Evolutionary conservation across 2,329 filamentous ascomycete species (phyloP).

Genomic region (Thyridium curvatum): DNA sequence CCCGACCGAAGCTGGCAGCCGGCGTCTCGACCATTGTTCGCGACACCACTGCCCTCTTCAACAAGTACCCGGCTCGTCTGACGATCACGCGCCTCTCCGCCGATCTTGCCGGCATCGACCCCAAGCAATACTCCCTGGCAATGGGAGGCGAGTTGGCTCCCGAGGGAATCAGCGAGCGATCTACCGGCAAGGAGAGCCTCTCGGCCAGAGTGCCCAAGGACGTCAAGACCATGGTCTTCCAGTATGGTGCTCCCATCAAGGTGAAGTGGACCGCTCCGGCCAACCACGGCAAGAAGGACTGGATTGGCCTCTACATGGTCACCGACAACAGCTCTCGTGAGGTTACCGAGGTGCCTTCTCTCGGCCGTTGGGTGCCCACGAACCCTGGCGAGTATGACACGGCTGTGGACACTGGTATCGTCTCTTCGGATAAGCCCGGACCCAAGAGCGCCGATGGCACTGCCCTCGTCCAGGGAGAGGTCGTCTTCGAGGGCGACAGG

Average conservation of each 20-base stretch:
- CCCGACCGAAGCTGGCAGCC: constrained; percentile 77
- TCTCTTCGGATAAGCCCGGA: constrained; percentile 59
- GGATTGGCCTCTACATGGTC: constrained; percentile 95
- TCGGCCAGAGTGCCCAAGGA: constrained; percentile 61
- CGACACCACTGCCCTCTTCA: constrained; percentile 83
- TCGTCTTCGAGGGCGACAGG: constrained; percentile 86
- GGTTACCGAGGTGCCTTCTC: constrained; percentile 73
- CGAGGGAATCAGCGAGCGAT: constrained; percentile 48
- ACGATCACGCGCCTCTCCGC: constrained; percentile 74
- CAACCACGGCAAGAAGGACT: constrained; percentile 85
- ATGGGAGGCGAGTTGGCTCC: constrained; percentile 60
- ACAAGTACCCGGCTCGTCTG: constrained; percentile 79
- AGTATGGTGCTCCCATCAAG: constrained; percentile 85
- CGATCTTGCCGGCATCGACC: constrained; percentile 73
- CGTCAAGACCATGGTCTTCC: constrained; percentile 70
- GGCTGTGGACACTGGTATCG: constrained; percentile 67
- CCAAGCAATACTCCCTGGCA: constrained; percentile 71
- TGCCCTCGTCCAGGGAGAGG: constrained; percentile 68
- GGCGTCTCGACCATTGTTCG: constrained; percentile 82
- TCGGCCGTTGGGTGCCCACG: constrained; percentile 84
- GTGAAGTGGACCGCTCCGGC: constrained; percentile 86
- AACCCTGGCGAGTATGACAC: constrained; percentile 72
- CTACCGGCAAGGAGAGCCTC: constrained; percentile 68
- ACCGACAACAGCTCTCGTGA: constrained; percentile 87
- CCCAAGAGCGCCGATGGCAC: constrained; percentile 38